phyloP scores from a whole-genome alignment of 108 stramenopile species.

The Schizochytrium sp. region DNA sequence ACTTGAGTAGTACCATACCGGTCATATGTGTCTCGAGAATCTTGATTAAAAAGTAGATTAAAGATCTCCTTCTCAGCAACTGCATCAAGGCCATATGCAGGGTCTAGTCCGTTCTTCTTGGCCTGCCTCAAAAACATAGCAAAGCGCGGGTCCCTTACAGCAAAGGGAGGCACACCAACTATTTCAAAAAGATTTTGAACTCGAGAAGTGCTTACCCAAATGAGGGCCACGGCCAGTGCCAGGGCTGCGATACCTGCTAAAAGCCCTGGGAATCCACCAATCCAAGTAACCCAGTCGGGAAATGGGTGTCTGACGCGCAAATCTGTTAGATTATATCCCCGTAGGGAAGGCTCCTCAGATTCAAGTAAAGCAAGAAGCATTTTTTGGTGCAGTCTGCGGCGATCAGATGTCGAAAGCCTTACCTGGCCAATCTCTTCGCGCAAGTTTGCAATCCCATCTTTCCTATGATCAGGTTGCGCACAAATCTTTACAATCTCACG shows the following conservation, averaged over 20 bases:
- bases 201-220: neutral
- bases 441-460: neutral
- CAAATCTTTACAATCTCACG: too few relatives aligned
- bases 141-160: neutral
- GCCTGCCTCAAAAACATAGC: neutral
- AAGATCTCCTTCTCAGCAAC: slow-evolving; percentile 6
- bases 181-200: slow-evolving; percentile 26
- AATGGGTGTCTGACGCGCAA: neutral
- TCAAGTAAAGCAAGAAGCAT: neutral
- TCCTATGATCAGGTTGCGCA: too few relatives aligned
- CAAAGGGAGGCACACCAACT: slow-evolving; percentile 34
- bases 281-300: neutral
- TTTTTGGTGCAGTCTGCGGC: neutral
- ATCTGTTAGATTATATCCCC: neutral
- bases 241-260: neutral
- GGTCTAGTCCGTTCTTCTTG: neutral
- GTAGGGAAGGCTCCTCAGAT: neutral
- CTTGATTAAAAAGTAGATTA: neutral
- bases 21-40: slow-evolving; percentile 13
- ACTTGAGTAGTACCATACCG: neutral
- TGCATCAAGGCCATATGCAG: neutral
- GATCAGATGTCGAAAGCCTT: neutral
- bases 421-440: neutral
- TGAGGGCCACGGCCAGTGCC: neutral
- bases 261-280: neutral